Percentiles rank a stretch among this genome's conserved stretches.
phyloP scores from a whole-genome alignment of 192 early-diverging fungal species.

The Piromyces finnis region DNA sequence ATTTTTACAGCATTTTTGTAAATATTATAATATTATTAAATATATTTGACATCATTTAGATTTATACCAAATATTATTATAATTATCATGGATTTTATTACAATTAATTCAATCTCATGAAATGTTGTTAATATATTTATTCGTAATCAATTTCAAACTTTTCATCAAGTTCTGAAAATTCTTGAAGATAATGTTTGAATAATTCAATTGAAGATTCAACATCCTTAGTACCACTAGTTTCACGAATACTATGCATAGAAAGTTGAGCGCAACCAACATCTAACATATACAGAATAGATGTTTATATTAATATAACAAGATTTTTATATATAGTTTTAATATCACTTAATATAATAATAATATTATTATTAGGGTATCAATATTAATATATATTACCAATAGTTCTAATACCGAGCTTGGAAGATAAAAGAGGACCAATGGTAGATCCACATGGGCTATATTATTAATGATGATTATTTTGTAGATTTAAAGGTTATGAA shows the following conservation, averaged over 20 bases:
- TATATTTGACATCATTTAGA: too few species aligned
- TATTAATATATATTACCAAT: constrained; percentile 31
- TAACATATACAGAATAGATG: too few species aligned
- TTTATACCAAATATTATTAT: too few species aligned
- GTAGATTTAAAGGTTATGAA: too few species aligned
- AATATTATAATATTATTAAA: too few species aligned
- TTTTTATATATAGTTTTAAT: too few species aligned
- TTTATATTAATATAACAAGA: too few species aligned
- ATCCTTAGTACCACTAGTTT: constrained; percentile 75
- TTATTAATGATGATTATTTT: too few species aligned
- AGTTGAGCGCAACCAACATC: constrained; percentile 93
- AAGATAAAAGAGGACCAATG: constrained; percentile 91
- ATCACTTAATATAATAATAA: too few species aligned
- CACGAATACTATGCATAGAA: constrained; percentile 94
- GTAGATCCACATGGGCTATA: constrained; percentile 72
- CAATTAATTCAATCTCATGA: too few species aligned
- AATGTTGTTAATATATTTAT: not conserved
- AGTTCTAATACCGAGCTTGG: constrained; percentile 85
- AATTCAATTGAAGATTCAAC: constrained; percentile 65
- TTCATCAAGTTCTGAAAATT: constrained; percentile 24
- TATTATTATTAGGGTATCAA: not conserved
- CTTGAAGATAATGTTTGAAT: constrained; percentile 51
- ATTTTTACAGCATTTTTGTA: too few species aligned
- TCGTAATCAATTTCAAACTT: constrained; percentile 20
- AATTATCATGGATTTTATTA: too few species aligned